These are phyloP conservation scores for Blastobotrys peoriensis DNA, from an alignment of 805 yeast genomes.

Conservation along the genomic window DNA sequence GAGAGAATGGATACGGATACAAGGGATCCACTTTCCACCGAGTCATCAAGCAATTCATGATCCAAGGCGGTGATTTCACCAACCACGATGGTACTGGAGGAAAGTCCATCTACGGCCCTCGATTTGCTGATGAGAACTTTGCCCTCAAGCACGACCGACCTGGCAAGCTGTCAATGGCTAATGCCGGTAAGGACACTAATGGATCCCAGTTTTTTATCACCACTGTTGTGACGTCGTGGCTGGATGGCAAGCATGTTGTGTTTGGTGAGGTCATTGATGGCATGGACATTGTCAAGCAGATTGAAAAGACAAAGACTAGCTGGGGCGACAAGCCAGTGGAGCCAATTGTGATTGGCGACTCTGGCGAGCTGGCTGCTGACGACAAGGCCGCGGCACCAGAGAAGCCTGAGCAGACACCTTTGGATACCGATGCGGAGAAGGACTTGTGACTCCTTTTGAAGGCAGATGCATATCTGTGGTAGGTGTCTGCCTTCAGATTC, in stretches of 20 bases:
- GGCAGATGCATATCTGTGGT: slow-evolving; percentile 4
- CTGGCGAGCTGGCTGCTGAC: slow-evolving; percentile 53
- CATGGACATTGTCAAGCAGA: slow-evolving; percentile 67
- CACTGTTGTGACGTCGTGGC: slow-evolving; percentile 85
- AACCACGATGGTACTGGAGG: slow-evolving; percentile 65
- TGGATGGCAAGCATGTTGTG: slow-evolving; percentile 91
- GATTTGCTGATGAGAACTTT: slow-evolving; percentile 73
- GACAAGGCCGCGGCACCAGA: slow-evolving; percentile 16
- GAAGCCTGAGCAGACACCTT: slow-evolving; percentile 18
- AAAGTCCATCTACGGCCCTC: slow-evolving; percentile 66
- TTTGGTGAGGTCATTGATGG: slow-evolving; percentile 89
- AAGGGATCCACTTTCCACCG: slow-evolving; percentile 64
- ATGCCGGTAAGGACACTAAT: slow-evolving; percentile 63
- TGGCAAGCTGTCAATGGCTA: slow-evolving; percentile 69
- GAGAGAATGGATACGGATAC: slow-evolving; percentile 67
- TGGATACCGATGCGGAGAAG: slow-evolving; percentile 15
- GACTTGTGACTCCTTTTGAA: slow-evolving; percentile 23
- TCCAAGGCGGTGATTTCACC: slow-evolving; percentile 86
- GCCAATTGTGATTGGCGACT: slow-evolving; percentile 55
- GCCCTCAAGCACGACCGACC: slow-evolving; percentile 53
- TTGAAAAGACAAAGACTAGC: slow-evolving; percentile 67
- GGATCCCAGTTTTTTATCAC: slow-evolving; percentile 96
- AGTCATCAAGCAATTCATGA: slow-evolving; percentile 65
- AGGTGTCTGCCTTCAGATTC: too few species aligned
- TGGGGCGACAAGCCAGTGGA: slow-evolving; percentile 67